A percentile compares a stretch with the other conserved stretches of the same genome.
These are phyloP conservation scores for Inonotus hispidus DNA, from an alignment of 1,284 basidiomycete genomes.

Conservation along the genomic window DNA sequence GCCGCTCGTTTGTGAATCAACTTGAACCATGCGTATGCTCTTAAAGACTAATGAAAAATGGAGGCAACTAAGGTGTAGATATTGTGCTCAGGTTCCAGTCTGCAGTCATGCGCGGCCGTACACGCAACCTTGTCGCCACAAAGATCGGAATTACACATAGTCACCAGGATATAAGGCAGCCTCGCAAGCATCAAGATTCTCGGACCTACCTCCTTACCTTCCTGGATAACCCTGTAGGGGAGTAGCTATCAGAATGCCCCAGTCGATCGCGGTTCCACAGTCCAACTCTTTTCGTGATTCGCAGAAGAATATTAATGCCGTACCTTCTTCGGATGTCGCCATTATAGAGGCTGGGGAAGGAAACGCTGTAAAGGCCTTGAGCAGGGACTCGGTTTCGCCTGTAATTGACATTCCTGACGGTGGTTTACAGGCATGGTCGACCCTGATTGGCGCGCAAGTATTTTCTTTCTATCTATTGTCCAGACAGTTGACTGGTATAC, in stretches of 20 bases:
- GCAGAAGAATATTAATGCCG: neutral
- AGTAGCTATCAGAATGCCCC: neutral
- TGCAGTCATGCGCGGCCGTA: too few species aligned
- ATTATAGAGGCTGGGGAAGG: neutral
- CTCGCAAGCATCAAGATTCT: neutral
- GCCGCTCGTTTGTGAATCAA: too few species aligned
- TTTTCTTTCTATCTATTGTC: neutral
- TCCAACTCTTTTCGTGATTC: neutral
- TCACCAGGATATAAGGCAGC: neutral
- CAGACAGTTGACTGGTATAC: neutral
- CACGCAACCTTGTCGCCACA: neutral
- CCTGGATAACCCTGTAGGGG: neutral
- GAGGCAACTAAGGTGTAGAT: neutral
- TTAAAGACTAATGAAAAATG: neutral
- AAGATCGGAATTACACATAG: neutral
- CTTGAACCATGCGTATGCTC: neutral
- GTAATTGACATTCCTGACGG: constrained; percentile 4
- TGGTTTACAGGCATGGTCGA: constrained; percentile 13
- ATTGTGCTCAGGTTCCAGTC: too few species aligned
- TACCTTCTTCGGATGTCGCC: neutral
- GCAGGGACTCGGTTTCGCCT: too few species aligned
- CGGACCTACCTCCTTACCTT: neutral
- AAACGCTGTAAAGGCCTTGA: too few species aligned
- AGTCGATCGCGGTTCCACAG: neutral
- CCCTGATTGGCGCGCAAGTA: constrained; percentile 11